Evolutionary conservation across 306 rosid genomes (phyloP), one percentile per base, ranked within the genome.

Genomic region (Rubus idaeus): DNA sequence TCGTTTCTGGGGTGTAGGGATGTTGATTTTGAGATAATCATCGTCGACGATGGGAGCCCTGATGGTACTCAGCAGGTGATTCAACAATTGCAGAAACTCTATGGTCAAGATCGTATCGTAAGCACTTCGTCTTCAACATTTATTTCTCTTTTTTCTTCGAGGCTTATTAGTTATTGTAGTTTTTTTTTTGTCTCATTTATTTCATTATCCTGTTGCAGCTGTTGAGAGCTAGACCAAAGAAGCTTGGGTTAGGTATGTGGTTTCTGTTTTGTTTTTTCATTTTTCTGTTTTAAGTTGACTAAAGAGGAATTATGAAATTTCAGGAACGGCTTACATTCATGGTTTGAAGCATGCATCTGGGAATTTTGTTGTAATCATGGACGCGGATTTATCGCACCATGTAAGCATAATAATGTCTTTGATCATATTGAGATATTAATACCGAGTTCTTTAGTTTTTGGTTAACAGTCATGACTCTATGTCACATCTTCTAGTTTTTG

Each of bases 21-120:
- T 64, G 91, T 78, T 56, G 94, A 95, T 79, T 90, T 95, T 78
- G 99, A 95, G 87, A 84, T 95, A 41, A 89, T 95, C 71, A 76
- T 95, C 5, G 99, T 92, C 30, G 99, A 92, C 55, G 99, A 95
- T 78, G 99, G 99, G 79, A 92, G 97, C 79, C 99, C 99, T 16
- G 99, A 95, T 79, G 97, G 99, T 73, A 95, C 99, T 77, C 97
- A 95, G 77, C 92, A 90, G 81, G 71, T 91, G 39, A 89, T 95
- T 49, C 86, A 86, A 77, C 97, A 95, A 73, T 88, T 95, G 87
- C 99, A 92, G 81, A 71, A 87, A 49, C 85, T 92, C 63, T 95
- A 95, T 52, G 97, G 99, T 61, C 90, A 92, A 83, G 94, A 95
- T 86, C 89, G 88, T 60, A 90, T 95, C 70, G 99, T 95, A 83